These are phyloP conservation scores for Tricholoma hemisulphureum DNA, from an alignment of 768 basidiomycete species.

Conservation along the genomic window DNA sequence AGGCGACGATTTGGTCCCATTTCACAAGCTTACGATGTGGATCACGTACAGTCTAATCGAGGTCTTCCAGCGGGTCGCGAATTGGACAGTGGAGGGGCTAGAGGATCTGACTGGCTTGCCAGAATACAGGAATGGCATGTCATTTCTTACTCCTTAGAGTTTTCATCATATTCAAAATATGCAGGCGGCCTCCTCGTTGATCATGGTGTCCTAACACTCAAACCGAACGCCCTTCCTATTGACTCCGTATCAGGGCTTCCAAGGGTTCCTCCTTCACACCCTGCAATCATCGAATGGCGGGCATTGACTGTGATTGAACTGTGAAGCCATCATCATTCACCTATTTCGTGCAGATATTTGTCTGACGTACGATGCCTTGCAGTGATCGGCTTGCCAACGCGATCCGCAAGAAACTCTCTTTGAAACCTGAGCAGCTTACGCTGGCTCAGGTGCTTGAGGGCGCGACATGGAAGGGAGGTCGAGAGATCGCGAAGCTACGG, in stretches of 20 bases:
- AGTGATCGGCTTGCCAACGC: slow-evolving; percentile 79
- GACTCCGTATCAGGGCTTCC: slow-evolving; percentile 55
- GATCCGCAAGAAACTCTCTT: slow-evolving; percentile 58
- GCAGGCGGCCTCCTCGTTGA: slow-evolving; percentile 87
- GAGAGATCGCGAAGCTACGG: slow-evolving; percentile 83
- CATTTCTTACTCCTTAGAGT: background rate
- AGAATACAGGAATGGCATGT: slow-evolving; percentile 87
- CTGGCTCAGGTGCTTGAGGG: slow-evolving; percentile 90
- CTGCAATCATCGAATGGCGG: slow-evolving; percentile 94
- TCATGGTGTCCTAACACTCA: slow-evolving; percentile 72
- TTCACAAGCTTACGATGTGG: slow-evolving; percentile 97
- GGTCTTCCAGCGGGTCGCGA: slow-evolving; percentile 71
- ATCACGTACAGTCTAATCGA: slow-evolving; percentile 87
- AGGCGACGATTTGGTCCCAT: slow-evolving; percentile 79
- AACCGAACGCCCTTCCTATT: slow-evolving; percentile 51
- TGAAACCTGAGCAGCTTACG: slow-evolving; percentile 53
- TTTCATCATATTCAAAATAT: background rate
- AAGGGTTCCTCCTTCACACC: slow-evolving; percentile 70
- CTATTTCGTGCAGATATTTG: background rate
- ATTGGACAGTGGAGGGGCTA: slow-evolving; percentile 79
- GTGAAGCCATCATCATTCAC: slow-evolving; percentile 43
- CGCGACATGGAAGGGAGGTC: slow-evolving; percentile 96
- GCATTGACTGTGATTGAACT: slow-evolving; percentile 93
- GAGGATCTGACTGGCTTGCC: slow-evolving; percentile 91
- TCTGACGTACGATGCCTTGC: slow-evolving; percentile 2